Conservation (phyloP, 2,329 filamentous ascomycete genomes). For the Elsinoe batatas region DNA sequence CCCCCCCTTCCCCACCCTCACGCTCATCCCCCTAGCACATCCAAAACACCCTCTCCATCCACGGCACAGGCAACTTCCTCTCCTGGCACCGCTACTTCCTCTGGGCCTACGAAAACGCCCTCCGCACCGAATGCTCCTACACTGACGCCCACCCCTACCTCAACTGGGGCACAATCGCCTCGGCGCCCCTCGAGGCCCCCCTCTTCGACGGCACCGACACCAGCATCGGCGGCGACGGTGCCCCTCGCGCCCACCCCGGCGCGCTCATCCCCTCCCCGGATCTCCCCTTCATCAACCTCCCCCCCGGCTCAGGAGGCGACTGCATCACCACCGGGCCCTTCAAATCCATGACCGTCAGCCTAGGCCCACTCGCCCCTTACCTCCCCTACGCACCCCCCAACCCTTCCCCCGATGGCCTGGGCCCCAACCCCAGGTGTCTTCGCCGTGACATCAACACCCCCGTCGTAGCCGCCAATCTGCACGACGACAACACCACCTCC, state of each 20-base stretch:
- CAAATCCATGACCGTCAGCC: slow-evolving; percentile 35
- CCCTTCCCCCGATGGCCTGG: slow-evolving; percentile 23
- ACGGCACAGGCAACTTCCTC: slow-evolving; percentile 19
- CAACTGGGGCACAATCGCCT: slow-evolving; percentile 42
- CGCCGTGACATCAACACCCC: slow-evolving; percentile 28
- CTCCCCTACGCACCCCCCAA: slow-evolving; percentile 24
- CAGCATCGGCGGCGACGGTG: slow-evolving; percentile 28
- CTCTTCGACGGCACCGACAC: slow-evolving; percentile 48
- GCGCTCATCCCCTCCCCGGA: slow-evolving; percentile 14
- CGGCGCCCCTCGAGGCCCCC: slow-evolving; percentile 37
- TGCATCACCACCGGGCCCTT: slow-evolving; percentile 44
- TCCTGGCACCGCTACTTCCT: slow-evolving; percentile 35
- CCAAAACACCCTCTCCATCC: slow-evolving; percentile 20
- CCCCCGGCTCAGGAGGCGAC: slow-evolving; percentile 43
- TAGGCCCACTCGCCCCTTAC: slow-evolving; percentile 39
- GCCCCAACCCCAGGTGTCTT: slow-evolving; percentile 28
- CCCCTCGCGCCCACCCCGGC: slow-evolving; percentile 33
- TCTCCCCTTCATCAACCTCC: slow-evolving; percentile 26
- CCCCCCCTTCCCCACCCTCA: neutral
- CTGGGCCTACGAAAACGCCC: slow-evolving; percentile 33
- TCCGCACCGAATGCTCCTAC: slow-evolving; percentile 35
- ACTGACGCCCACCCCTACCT: slow-evolving; percentile 38
- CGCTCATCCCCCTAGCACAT: slow-evolving; percentile 16
- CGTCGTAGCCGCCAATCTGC: slow-evolving; percentile 12
- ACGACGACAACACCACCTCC: slow-evolving; percentile 17